A percentile compares a stretch with the other conserved stretches of the same genome.
These are phyloP conservation scores for Botrytis pseudocinerea DNA, from an alignment of 2,329 filamentous ascomycete species.

Conservation along the genomic window DNA sequence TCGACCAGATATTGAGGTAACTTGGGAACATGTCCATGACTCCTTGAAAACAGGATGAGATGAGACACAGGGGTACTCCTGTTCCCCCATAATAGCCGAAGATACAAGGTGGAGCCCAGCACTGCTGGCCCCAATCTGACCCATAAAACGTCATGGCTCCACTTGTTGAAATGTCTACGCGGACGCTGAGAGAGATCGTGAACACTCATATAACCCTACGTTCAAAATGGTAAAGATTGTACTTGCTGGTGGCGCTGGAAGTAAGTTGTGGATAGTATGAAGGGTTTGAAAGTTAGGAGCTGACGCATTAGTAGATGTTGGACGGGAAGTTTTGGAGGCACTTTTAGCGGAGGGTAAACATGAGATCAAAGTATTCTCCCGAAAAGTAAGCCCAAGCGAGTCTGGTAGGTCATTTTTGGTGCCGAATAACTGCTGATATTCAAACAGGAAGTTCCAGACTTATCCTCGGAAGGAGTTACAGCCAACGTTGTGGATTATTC, in stretches of 20 bases:
- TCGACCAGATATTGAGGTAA: not conserved
- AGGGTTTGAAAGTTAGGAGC: not conserved
- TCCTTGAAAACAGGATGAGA: not conserved
- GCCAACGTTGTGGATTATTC: conserved; percentile 50
- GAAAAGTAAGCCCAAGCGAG: conserved; percentile 43
- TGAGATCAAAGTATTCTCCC: conserved; percentile 52
- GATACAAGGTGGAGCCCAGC: not conserved
- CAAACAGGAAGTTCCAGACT: not conserved
- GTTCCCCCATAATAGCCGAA: not conserved
- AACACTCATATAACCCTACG: not conserved
- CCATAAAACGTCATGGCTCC: not conserved
- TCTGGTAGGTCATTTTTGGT: no score
- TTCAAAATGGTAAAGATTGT: conserved; percentile 47
- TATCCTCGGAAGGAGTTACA: conserved; percentile 36
- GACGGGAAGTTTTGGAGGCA: conserved; percentile 52
- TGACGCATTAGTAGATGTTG: conserved; percentile 47
- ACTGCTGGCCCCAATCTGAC: not conserved
- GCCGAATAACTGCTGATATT: not conserved
- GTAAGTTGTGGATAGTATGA: conserved; percentile 38
- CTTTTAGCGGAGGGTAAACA: conserved; percentile 52
- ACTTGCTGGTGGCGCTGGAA: conserved; percentile 48
- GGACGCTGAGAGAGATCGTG: not conserved
- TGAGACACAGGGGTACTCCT: not conserved
- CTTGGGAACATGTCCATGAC: not conserved
- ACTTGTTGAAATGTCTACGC: not conserved